Conservation (phyloP, 352 stramenopile species). For the Globisporangium carolinianum region DNA sequence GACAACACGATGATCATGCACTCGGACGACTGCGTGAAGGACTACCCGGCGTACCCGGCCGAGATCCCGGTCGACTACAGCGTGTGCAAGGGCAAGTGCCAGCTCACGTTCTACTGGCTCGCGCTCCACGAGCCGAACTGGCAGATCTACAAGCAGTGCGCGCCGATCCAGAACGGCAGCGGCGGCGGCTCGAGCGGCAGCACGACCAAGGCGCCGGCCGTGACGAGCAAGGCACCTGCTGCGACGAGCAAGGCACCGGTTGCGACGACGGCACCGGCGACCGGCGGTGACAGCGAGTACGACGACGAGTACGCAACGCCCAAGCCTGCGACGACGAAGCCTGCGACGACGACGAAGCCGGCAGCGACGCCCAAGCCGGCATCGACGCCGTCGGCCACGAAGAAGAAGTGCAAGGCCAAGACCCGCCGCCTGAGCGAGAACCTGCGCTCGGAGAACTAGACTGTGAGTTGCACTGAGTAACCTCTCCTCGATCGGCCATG, state of each 20-base stretch:
- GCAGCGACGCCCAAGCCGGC: not conserved
- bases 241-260: not conserved
- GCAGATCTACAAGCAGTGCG: slow-evolving; percentile 49
- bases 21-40: slow-evolving; percentile 29
- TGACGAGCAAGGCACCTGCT: not conserved
- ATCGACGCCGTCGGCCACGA: slow-evolving; percentile 3
- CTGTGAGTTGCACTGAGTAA: too few relatives aligned
- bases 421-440: slow-evolving; percentile 6
- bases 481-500: too few relatives aligned
- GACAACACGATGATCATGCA: slow-evolving; percentile 28
- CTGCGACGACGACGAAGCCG: not conserved
- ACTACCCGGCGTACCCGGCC: slow-evolving; percentile 35
- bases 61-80: slow-evolving; percentile 46
- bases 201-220: not conserved
- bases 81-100: slow-evolving; percentile 36
- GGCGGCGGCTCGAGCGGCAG: not conserved
- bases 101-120: slow-evolving; percentile 58
- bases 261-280: not conserved
- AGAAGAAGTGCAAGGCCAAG: slow-evolving; percentile 10
- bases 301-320: not conserved
- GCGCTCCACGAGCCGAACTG: slow-evolving; percentile 41
- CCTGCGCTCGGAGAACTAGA: slow-evolving; percentile 3
- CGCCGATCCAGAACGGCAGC: slow-evolving; percentile 4
- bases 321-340: not conserved
- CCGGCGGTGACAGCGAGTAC: not conserved